phyloP scores from a whole-genome alignment of 495 filamentous ascomycete species.

The Penicillium ochrochloron region DNA sequence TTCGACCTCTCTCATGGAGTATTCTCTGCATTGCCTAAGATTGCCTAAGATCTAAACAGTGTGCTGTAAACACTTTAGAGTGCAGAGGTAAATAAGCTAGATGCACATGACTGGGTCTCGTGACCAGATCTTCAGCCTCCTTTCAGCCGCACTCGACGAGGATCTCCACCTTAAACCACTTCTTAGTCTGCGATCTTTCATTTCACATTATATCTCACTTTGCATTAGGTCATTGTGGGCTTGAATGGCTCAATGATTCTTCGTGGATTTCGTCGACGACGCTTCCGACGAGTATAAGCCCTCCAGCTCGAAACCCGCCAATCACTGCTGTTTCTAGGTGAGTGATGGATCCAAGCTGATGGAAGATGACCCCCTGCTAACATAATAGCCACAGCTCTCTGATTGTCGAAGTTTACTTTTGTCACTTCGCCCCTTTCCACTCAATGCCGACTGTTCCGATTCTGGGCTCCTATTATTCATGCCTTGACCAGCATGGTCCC shows the following conservation, averaged over 20 bases:
- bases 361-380: background rate
- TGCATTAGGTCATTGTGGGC: background rate
- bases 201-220: background rate
- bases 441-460: slow-evolving; percentile 23
- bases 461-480: slow-evolving; percentile 17
- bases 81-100: background rate
- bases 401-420: background rate
- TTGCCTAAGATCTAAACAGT: no score
- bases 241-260: background rate
- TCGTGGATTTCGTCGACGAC: background rate
- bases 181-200: background rate
- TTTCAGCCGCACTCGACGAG: background rate
- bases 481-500: slow-evolving; percentile 43
- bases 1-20: background rate
- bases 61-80: no score
- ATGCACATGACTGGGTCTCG: slow-evolving; percentile 5
- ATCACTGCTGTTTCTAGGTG: slow-evolving; percentile 2
- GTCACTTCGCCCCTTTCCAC: background rate
- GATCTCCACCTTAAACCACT: background rate
- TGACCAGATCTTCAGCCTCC: slow-evolving; percentile 1
- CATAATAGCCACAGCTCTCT: background rate
- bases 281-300: background rate
- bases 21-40: background rate
- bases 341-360: background rate
- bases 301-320: background rate